Conservation (phyloP, 169 alveolate genomes). For the Babesia caballi region DNA sequence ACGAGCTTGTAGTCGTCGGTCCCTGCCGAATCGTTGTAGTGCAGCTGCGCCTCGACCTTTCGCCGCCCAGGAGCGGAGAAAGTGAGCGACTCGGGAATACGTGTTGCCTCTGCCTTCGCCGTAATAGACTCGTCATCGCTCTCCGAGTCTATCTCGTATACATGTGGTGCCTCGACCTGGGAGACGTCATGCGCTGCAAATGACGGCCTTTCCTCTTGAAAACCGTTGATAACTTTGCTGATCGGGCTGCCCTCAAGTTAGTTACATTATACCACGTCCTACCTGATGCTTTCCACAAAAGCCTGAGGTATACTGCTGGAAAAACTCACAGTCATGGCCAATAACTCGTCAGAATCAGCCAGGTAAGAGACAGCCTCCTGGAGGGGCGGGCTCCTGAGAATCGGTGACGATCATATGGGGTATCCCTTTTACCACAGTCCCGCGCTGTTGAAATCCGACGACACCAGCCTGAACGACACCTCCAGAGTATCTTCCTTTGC, state of each 20-base stretch:
- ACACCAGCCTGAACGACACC: not conserved
- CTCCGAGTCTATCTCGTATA: not conserved
- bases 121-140: slow-evolving; percentile 5
- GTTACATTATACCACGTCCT: not conserved
- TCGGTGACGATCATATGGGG: too few species aligned
- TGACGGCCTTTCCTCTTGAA: not conserved
- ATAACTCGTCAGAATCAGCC: not conserved
- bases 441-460: not conserved
- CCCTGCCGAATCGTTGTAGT: not conserved
- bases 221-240: not conserved
- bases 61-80: not conserved
- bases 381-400: not conserved
- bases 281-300: not conserved
- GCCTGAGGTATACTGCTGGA: not conserved
- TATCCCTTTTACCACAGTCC: slow-evolving; percentile 25
- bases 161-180: not conserved
- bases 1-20: slow-evolving; percentile 12
- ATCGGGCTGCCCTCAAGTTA: not conserved
- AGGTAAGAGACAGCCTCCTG: not conserved
- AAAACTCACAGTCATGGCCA: not conserved
- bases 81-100: not conserved
- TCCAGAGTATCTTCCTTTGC: not conserved
- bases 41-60: not conserved
- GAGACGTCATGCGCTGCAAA: not conserved
- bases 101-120: too few species aligned